Evolutionary conservation across 108 stramenopile genomes (phyloP), one percentile per base, ranked within the genome.

Genomic region (Cyclotella atomus): DNA sequence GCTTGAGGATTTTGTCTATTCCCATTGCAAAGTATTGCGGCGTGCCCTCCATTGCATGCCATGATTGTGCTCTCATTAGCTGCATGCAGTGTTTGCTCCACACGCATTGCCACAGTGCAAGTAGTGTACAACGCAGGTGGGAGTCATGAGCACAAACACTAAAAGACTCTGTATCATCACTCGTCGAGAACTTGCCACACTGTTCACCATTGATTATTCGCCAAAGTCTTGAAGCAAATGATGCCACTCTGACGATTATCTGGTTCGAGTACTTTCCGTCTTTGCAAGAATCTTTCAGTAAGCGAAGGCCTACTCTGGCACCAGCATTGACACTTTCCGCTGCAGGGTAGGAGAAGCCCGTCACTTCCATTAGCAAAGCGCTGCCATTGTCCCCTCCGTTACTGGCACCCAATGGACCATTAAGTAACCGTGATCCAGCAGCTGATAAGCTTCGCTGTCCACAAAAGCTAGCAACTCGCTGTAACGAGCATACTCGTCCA

Each of bases 241-340:
- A 73, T 16, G 94, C 91, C 62, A 95, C 83, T 10, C 89, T 83
- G 57, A 89, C 90, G 47, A 87, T 59, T 28, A 84, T 62, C 24
- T 77, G 80, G 44, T 82, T 82, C 45, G 64, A 70, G 30, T 50
- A 75, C 15, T 78, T 52, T 1, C 50, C 74, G 15, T 66, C 75
- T 62, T 87, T 83, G 30, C 81, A 74, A 10, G 73, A 73, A 65
- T 90, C 81, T 35, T 67, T 86, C 66, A 95, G 52, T n/a, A 88
- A 32, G 29, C 84, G 70, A 10, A 95, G 73, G 5, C 94, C 94
- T 43, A 83, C 71, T 24, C 94, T 84, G 25, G 91, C 94, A 53
- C 94, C 94, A 80, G 91, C 89, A 65, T 95, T 95, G 16, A 95
- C 94, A 32, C 91, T 87, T 36, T 77, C 83, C 5, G 94, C 94